Evolutionary conservation across 306 rosid genomes (phyloP).

Genomic region (Castanea mollissima): DNA sequence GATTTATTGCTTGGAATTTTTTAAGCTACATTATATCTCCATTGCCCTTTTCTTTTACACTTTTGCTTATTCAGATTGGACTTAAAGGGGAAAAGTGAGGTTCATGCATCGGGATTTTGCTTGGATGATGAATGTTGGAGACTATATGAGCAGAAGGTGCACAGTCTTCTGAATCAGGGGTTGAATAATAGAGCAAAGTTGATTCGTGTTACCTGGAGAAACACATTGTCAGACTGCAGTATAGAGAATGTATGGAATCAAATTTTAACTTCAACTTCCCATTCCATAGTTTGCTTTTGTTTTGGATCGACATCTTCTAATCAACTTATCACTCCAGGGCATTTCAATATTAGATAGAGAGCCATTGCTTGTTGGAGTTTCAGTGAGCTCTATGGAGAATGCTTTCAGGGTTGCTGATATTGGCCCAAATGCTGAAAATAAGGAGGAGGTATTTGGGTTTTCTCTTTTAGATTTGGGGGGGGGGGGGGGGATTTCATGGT

Average conservation of each 20-base stretch:
- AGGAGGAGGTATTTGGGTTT: constrained; percentile 62
- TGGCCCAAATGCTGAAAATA: constrained; percentile 88
- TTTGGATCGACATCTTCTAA: constrained; percentile 20
- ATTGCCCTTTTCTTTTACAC: constrained; percentile 6
- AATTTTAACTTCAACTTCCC: constrained; percentile 19
- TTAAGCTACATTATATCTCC: constrained; percentile 12
- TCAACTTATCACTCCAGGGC: constrained; percentile 54
- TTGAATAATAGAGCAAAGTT: constrained; percentile 69
- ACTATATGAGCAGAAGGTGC: constrained; percentile 77
- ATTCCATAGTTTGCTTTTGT: constrained; percentile 19
- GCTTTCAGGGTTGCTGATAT: constrained; percentile 83
- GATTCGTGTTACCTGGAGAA: constrained; percentile 84
- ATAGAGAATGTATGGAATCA: constrained; percentile 65
- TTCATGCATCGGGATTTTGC: constrained; percentile 67
- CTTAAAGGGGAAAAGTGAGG: constrained; percentile 61
- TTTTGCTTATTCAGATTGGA: constrained; percentile 55
- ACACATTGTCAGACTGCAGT: constrained; percentile 44
- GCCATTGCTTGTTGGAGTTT: constrained; percentile 77
- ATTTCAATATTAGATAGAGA: constrained; percentile 61
- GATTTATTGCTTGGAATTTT: constrained; percentile 14
- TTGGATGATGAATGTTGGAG: constrained; percentile 95
- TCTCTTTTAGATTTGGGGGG: constrained; percentile 33
- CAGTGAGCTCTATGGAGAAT: constrained; percentile 72
- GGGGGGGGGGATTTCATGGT: not conserved
- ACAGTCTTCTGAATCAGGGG: constrained; percentile 61